A percentile compares a stretch with the other conserved stretches of the same genome.
Conservation (phyloP, 306 rosid species). For the Rosa chinensis region DNA sequence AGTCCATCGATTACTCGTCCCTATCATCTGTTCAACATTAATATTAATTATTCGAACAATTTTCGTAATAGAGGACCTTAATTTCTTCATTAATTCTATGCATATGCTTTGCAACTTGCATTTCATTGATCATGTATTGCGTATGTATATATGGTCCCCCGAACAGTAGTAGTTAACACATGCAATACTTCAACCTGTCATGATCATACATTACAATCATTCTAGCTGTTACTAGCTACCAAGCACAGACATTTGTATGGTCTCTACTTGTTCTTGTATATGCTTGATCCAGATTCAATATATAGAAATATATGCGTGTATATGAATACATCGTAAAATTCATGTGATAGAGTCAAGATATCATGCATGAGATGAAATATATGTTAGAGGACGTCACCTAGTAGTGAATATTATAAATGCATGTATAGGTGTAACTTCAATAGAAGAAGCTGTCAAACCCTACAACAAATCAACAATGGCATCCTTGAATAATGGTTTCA, state of each 20-base stretch:
- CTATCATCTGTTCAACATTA: too few relatives aligned
- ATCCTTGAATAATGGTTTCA: background rate
- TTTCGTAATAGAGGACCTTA: background rate
- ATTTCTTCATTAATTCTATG: background rate
- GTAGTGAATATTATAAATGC: background rate
- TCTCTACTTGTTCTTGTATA: background rate
- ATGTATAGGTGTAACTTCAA: background rate
- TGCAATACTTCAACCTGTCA: conserved; percentile 2
- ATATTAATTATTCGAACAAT: background rate
- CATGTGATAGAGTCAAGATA: too few relatives aligned
- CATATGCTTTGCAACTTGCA: background rate
- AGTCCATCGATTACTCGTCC: too few relatives aligned
- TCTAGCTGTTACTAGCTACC: background rate
- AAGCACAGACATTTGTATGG: background rate
- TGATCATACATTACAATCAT: background rate
- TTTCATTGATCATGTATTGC: background rate
- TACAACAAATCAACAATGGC: background rate
- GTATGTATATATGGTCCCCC: background rate
- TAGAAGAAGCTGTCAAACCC: conserved; percentile 4
- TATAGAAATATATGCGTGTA: background rate
- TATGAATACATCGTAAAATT: too few relatives aligned
- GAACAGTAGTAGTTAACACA: background rate
- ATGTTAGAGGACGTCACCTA: too few relatives aligned
- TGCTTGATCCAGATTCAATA: background rate
- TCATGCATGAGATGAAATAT: too few relatives aligned